Conservation (phyloP, 2,329 filamentous ascomycete genomes). For the Teratosphaeria viscida region DNA sequence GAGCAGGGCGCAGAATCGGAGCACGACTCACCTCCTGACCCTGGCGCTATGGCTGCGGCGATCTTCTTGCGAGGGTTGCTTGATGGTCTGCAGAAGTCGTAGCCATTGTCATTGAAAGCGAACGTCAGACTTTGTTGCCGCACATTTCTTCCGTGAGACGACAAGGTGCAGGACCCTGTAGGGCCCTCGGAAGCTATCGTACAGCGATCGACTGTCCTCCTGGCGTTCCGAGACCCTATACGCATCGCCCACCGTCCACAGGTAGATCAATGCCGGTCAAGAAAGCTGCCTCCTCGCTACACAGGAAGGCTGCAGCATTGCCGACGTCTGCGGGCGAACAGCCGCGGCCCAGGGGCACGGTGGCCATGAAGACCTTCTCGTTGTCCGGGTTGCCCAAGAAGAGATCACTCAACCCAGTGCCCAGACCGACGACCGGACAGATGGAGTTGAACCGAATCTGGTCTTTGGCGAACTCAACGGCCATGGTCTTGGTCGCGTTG, state of each 20-base stretch:
- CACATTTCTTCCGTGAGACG: background rate
- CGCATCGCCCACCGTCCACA: constrained; percentile 46
- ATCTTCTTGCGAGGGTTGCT: constrained; percentile 26
- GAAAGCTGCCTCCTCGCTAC: constrained; percentile 60
- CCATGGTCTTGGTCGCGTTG: constrained; percentile 54
- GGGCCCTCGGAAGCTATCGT: background rate
- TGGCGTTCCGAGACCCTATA: constrained; percentile 15
- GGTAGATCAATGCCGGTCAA: constrained; percentile 63
- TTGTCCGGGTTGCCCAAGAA: constrained; percentile 55
- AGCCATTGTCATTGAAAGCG: background rate
- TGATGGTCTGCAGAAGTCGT: constrained; percentile 12
- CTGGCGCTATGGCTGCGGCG: constrained; percentile 27
- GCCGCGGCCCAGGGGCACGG: constrained; percentile 45
- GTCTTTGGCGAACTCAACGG: constrained; percentile 61
- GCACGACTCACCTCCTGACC: constrained; percentile 24
- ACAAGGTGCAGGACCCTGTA: background rate
- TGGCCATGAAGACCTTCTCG: constrained; percentile 43
- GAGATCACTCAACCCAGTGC: constrained; percentile 21
- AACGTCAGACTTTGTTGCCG: background rate
- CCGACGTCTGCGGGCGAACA: constrained; percentile 56
- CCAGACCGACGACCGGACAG: constrained; percentile 33
- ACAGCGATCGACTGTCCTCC: background rate
- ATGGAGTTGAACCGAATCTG: constrained; percentile 65
- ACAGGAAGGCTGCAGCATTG: constrained; percentile 59
- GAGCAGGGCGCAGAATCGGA: constrained; percentile 15